A percentile compares a stretch with the other conserved stretches of the same genome.
phyloP scores from a whole-genome alignment of 2,329 filamentous ascomycete genomes.

The Huntiella abstrusa region DNA sequence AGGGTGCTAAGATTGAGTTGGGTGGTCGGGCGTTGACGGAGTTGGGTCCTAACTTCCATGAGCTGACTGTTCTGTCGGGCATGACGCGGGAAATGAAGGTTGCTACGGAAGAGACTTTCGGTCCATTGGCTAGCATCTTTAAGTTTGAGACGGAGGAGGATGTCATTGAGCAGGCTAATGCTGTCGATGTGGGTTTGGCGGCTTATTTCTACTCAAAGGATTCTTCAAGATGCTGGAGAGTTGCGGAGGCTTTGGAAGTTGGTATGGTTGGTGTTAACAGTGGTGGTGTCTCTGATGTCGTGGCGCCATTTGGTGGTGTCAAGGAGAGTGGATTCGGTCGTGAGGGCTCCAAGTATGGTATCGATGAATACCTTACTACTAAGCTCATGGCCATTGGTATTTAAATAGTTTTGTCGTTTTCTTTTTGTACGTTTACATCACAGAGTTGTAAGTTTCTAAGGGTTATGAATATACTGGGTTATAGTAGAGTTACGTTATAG shows the following conservation, averaged over 20 bases:
- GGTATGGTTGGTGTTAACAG: conserved; percentile 20
- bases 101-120: conserved; percentile 52
- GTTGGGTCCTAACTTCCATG: conserved; percentile 48
- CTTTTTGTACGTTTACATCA: neutral
- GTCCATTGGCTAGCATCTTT: conserved; percentile 50
- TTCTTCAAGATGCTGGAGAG: conserved; percentile 22
- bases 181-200: conserved; percentile 48
- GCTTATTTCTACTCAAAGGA: conserved; percentile 48
- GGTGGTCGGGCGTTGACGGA: conserved; percentile 40
- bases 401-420: neutral
- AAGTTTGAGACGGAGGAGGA: conserved; percentile 52
- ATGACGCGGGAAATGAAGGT: conserved; percentile 50
- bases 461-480: neutral
- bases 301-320: conserved; percentile 55
- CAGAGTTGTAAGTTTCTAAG: neutral
- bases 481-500: neutral
- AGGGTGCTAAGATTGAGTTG: conserved; percentile 38
- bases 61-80: conserved; percentile 47
- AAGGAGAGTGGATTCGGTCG: conserved; percentile 68
- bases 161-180: conserved; percentile 46
- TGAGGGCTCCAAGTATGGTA: conserved; percentile 60
- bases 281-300: conserved; percentile 29
- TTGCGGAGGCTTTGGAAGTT: conserved; percentile 30
- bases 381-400: conserved; percentile 34
- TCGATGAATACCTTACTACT: conserved; percentile 58